A percentile compares a stretch with the other conserved stretches of the same genome.
Evolutionary conservation across 2,329 filamentous ascomycete species (phyloP).

Genomic region (Basipetospora chlamydospora): DNA sequence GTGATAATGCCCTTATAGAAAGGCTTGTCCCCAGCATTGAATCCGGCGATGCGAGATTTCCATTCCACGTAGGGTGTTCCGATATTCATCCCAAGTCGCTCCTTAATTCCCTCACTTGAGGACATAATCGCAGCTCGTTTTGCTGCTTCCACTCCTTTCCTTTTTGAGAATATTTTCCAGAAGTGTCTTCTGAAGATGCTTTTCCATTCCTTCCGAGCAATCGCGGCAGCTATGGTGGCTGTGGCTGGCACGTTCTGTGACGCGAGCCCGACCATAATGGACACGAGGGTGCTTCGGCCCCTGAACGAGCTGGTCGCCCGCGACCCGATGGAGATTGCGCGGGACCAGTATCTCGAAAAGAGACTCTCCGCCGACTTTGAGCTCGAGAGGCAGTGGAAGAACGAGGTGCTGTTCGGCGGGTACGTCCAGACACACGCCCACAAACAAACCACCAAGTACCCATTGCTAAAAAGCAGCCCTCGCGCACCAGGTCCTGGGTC

Average conservation of each 20-base stretch:
- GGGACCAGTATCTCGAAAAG: slow-evolving; percentile 10
- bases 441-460: neutral
- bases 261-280: neutral
- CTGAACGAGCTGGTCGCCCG: slow-evolving; percentile 7
- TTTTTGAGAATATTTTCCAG: too few species aligned
- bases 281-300: slow-evolving; percentile 1
- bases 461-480: neutral
- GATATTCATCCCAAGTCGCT: too few species aligned
- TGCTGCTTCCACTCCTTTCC: neutral
- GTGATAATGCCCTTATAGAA: too few species aligned
- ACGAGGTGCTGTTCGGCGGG: slow-evolving; percentile 8
- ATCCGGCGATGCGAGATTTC: too few species aligned
- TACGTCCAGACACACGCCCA: neutral
- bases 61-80: too few species aligned
- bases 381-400: slow-evolving; percentile 7
- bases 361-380: slow-evolving; percentile 8
- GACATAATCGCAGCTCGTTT: neutral
- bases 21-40: too few species aligned
- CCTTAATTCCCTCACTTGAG: neutral
- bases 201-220: neutral
- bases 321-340: slow-evolving; percentile 7
- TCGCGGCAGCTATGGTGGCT: neutral
- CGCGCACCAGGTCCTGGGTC: slow-evolving; percentile 1
- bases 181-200: neutral
- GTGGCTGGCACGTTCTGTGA: neutral